These are phyloP conservation scores for Penicilliopsis zonata DNA, from an alignment of 495 filamentous ascomycete species.

Conservation along the genomic window DNA sequence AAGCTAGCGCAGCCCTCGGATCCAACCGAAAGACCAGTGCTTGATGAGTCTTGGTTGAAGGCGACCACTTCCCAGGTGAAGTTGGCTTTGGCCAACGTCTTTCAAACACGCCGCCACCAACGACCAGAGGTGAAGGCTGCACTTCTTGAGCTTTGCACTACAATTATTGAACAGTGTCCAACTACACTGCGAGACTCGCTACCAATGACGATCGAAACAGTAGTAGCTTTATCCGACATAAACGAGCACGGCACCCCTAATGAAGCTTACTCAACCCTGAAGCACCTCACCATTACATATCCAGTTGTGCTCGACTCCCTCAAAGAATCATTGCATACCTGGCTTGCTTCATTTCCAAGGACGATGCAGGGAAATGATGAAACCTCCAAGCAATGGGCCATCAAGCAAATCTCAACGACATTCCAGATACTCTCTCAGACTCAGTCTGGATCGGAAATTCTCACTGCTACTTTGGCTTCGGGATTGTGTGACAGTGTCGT, in stretches of 20 bases:
- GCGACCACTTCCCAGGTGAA: slow-evolving; percentile 77
- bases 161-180: slow-evolving; percentile 65
- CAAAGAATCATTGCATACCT: slow-evolving; percentile 63
- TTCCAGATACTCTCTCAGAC: slow-evolving; percentile 55
- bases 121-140: slow-evolving; percentile 57
- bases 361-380: slow-evolving; percentile 82
- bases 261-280: slow-evolving; percentile 32
- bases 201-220: slow-evolving; percentile 64
- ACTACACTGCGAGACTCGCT: slow-evolving; percentile 59
- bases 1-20: slow-evolving; percentile 12
- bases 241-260: slow-evolving; percentile 29
- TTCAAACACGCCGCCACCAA: slow-evolving; percentile 67
- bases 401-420: slow-evolving; percentile 61
- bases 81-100: slow-evolving; percentile 65
- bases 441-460: slow-evolving; percentile 53
- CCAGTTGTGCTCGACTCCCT: slow-evolving; percentile 51
- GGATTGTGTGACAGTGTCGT: slow-evolving; percentile 36
- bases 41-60: slow-evolving; percentile 60
- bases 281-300: slow-evolving; percentile 51
- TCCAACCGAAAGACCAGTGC: slow-evolving; percentile 20
- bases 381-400: slow-evolving; percentile 52
- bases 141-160: slow-evolving; percentile 56
- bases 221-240: slow-evolving; percentile 57
- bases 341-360: slow-evolving; percentile 69
- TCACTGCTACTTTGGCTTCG: slow-evolving; percentile 54